Conservation (phyloP, 2,329 filamentous ascomycete genomes). For the Cladosporium phlei region DNA sequence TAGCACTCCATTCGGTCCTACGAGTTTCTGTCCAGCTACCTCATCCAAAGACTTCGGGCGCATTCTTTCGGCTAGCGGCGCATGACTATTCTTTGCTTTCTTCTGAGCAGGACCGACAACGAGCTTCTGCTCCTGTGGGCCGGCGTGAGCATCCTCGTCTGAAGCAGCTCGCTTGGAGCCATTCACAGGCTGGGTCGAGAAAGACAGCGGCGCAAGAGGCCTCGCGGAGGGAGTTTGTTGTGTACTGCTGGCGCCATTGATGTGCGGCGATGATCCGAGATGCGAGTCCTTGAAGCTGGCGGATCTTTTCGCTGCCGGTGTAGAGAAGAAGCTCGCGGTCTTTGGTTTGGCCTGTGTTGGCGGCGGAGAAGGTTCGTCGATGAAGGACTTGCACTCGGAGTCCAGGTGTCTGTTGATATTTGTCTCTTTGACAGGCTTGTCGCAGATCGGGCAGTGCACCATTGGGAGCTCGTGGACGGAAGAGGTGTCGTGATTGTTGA, state of each 20-base stretch:
- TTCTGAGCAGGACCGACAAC: slow-evolving; percentile 48
- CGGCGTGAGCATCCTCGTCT: slow-evolving; percentile 17
- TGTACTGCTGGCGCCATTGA: slow-evolving; percentile 17
- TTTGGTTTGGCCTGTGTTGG: slow-evolving; percentile 32
- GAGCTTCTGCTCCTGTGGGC: slow-evolving; percentile 2
- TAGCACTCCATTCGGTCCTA: slow-evolving; percentile 77
- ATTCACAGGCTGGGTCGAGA: slow-evolving; percentile 18
- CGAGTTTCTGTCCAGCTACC: slow-evolving; percentile 85
- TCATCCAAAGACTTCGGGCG: slow-evolving; percentile 78
- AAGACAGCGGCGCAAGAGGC: slow-evolving; percentile 19
- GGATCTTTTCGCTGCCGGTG: slow-evolving; percentile 44
- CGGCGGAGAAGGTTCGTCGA: slow-evolving; percentile 51
- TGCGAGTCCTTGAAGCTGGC: slow-evolving; percentile 26
- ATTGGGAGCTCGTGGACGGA: too few relatives aligned
- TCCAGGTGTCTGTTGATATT: slow-evolving; percentile 91
- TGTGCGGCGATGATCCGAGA: slow-evolving; percentile 20
- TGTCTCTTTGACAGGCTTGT: slow-evolving; percentile 47
- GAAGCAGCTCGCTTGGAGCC: slow-evolving; percentile 26
- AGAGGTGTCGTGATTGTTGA: too few relatives aligned
- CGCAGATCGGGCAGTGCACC: slow-evolving; percentile 31
- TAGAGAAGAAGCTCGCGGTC: slow-evolving; percentile 53
- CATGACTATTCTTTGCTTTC: slow-evolving; percentile 62
- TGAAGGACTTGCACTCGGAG: slow-evolving; percentile 66
- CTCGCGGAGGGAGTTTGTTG: slow-evolving; percentile 16
- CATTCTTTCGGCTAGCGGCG: slow-evolving; percentile 91